Evolutionary conservation across 176 grass and related monocot genomes (phyloP).

Genomic region (Guadua angustifolia): DNA sequence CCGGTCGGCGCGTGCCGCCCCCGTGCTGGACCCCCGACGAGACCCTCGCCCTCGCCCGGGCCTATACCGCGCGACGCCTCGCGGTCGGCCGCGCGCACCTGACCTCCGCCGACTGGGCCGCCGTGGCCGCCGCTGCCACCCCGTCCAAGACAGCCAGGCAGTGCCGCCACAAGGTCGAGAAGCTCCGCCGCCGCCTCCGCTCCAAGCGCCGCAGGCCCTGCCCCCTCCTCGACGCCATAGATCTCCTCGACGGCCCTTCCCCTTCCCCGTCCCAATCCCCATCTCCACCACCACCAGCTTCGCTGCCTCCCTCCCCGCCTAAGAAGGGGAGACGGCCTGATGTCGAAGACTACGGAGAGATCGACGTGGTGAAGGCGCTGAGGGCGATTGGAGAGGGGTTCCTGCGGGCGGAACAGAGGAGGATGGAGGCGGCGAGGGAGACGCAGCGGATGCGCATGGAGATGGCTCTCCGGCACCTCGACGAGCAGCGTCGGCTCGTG

Average conservation of each 20-base stretch:
- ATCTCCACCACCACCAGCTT: slow-evolving; percentile 29
- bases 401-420: slow-evolving; percentile 64
- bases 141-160: slow-evolving; percentile 70
- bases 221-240: slow-evolving; percentile 56
- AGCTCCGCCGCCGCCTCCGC: slow-evolving; percentile 67
- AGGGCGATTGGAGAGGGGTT: slow-evolving; percentile 70
- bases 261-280: slow-evolving; percentile 32
- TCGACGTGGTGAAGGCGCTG: slow-evolving; percentile 54
- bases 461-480: slow-evolving; percentile 67
- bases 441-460: slow-evolving; percentile 79
- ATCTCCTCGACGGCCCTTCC: slow-evolving; percentile 51
- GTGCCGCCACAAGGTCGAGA: slow-evolving; percentile 90
- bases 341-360: slow-evolving; percentile 16
- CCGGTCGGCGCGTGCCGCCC: slow-evolving; percentile 56
- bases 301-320: slow-evolving; percentile 38
- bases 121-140: slow-evolving; percentile 57
- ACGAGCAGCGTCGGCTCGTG: slow-evolving; percentile 58
- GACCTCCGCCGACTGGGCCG: slow-evolving; percentile 59
- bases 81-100: slow-evolving; percentile 67
- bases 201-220: slow-evolving; percentile 57
- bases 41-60: slow-evolving; percentile 58
- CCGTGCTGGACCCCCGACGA: slow-evolving; percentile 71
- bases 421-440: slow-evolving; percentile 74
- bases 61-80: slow-evolving; percentile 66
- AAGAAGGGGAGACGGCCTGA: slow-evolving; percentile 50